phyloP scores from a whole-genome alignment of 768 basidiomycete genomes.

The Podaxis sp. region DNA sequence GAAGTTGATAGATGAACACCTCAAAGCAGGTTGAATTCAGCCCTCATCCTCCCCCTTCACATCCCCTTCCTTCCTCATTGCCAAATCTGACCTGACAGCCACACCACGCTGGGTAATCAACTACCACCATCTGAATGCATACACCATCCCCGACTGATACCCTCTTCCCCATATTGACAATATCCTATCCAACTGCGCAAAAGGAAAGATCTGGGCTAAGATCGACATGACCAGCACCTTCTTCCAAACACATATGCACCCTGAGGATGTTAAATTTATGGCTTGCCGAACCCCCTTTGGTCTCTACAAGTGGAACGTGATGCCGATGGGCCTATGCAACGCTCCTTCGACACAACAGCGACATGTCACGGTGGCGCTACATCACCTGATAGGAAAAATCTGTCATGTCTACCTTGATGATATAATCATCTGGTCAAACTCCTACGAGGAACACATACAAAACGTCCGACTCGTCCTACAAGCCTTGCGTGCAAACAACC shows the following conservation, averaged over 20 bases:
- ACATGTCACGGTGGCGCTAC: conserved; percentile 31
- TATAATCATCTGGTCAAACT: conserved; percentile 43
- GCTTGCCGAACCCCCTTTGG: conserved; percentile 29
- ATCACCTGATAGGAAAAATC: conserved; percentile 33
- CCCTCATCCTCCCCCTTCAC: conserved; percentile 28
- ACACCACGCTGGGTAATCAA: conserved; percentile 38
- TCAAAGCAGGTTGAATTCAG: conserved; percentile 29
- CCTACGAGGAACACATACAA: conserved; percentile 30
- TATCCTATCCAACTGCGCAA: conserved; percentile 30
- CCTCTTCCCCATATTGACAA: conserved; percentile 22
- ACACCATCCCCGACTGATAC: conserved; percentile 12
- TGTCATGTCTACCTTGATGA: conserved; percentile 35
- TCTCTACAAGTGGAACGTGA: conserved; percentile 36
- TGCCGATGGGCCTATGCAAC: conserved; percentile 35
- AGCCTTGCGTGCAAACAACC: conserved; percentile 17
- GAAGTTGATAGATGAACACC: conserved; percentile 30
- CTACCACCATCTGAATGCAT: conserved; percentile 29
- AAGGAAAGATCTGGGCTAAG: conserved; percentile 33
- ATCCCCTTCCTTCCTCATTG: conserved; percentile 25
- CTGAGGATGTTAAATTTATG: conserved; percentile 26
- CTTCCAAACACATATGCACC: conserved; percentile 33
- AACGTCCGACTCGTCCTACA: conserved; percentile 28
- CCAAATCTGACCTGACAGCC: conserved; percentile 3
- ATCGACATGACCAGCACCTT: conserved; percentile 38
- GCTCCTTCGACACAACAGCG: conserved; percentile 29